Base-by-base conservation (phyloP, 306 rosid genomes). In the Begonia loranthoides region DNA sequence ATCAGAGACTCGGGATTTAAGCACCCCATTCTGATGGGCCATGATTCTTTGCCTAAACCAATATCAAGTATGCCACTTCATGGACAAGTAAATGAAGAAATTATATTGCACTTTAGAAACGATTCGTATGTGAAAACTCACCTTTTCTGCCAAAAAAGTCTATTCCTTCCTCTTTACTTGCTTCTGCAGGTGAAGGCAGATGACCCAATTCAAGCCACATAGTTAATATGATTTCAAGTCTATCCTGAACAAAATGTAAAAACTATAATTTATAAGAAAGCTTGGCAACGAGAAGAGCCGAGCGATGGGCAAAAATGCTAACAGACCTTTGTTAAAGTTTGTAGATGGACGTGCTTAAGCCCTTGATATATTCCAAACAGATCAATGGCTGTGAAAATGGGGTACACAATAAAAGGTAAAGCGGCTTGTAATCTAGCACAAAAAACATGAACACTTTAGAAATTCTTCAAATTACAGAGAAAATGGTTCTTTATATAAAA, bases 11-110 rank as follows among this genome's bases (percentile, higher is more conserved):
- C 71, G 45, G 73, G 74, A 71, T 71, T 73, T 54, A 84, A 64
- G 78, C 79, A 77, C 51, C 97, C 97, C 56, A 84, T 79, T 73
- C 93, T 84, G 65, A 84, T 77, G 43, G 93, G 82, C 87, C 80
- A 84, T 51, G 51, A 52, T 41, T 56, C 61, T 62, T 75, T 64
- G 58, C 76, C 96, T 88, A 83, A 64, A 21, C 55, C 63, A 59
- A 63, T 51, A 38, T 9, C 45, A 51, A 19, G 22, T 19, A 28
- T 28, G 36, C 36, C 36, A 28, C 36, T 28, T 28, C 36, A 28
- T 28, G 5, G 6, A 4, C 36, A 8, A 28, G 4, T 28, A 28
- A 7, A 8, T 4, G 6, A 28, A 43, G 15, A 11, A 43, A 43
- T 43, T 43, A 11, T 43, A 43, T 12, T 5, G 14, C 10, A 43